Base-by-base conservation (phyloP, 139 green algal genomes). In the Coelastrella sp. region DNA sequence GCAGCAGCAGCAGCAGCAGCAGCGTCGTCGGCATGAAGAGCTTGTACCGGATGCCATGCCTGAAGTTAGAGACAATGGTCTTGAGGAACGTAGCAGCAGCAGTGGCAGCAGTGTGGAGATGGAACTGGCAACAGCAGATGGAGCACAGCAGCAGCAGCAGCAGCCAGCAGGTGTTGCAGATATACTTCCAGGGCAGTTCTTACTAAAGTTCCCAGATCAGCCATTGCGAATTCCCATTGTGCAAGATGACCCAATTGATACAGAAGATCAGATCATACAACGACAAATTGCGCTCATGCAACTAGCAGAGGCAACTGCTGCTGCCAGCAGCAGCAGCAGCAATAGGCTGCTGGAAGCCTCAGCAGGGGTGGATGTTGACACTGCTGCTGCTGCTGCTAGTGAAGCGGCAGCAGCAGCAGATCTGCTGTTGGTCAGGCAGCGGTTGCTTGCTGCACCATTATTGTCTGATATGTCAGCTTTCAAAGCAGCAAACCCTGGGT, bases 401-500 rank as follows among this genome's bases (percentile, higher is more conserved):
- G 59, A 57, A 53, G 53, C 73, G 71, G 73, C 59, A 53, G 84
- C 75, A 35, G 62, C 45, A 8, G 35, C 76, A 15, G 66, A 68
- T 15, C 2, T 79, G 48, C n/a, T 79, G 51, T 48, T 79, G 45
- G 27, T 57, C 27, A 53, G 45, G 85, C 69, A 35, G 79, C 83
- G 85, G 4, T 63, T 95, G 85, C 75, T 91, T 74, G 89, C 88
- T 0, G 85, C 88, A 38, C 79, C 93, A 72, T 89, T 98, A 53
- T 30, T 83, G 1, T 89, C 88, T 4, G 94, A 98, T 88, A 98
- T 98, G 94, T 86, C 92, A 1, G 94, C 96, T 0, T 98, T 98
- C 92, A 98, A 98, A 89, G 96, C 96, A 4, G 96, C 95, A 62
- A 98, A 98, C 85, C 94, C 94, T 9, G 91, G 92, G 5, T 89